These are phyloP conservation scores for Arctium lappa DNA, from an alignment of 129 eudicot species.

Conservation along the genomic window DNA sequence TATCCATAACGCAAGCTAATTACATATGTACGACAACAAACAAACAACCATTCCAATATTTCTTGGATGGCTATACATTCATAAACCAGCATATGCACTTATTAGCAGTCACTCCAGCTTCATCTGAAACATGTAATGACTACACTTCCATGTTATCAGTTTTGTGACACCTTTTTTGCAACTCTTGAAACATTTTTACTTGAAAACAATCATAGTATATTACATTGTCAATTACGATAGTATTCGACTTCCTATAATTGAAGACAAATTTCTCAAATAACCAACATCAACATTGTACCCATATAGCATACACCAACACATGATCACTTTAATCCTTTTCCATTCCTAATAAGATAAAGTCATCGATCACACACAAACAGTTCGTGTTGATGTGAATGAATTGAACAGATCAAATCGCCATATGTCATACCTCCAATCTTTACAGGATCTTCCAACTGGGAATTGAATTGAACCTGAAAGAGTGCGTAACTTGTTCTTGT, in stretches of 20 bases:
- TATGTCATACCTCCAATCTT: constrained; percentile 24
- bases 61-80: neutral
- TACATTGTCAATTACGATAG: neutral
- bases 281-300: constrained; percentile 18
- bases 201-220: neutral
- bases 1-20: neutral
- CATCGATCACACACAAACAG: constrained; percentile 18
- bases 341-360: constrained; percentile 4
- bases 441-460: constrained; percentile 26
- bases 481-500: neutral
- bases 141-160: neutral
- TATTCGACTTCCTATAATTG: neutral
- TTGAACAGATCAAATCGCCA: neutral
- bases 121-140: neutral
- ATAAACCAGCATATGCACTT: neutral
- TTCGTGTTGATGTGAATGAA: constrained; percentile 9
- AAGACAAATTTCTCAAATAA: constrained; percentile 2
- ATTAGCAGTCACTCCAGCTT: neutral
- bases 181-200: neutral
- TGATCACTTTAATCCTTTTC: constrained; percentile 7
- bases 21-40: neutral
- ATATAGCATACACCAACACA: constrained; percentile 16
- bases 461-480: constrained; percentile 4
- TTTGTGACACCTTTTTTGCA: neutral
- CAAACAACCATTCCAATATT: neutral